Evolutionary conservation across 495 filamentous ascomycete genomes (phyloP), one percentile per base, ranked within the genome.

Genomic region (Cladorrhinum samala): DNA sequence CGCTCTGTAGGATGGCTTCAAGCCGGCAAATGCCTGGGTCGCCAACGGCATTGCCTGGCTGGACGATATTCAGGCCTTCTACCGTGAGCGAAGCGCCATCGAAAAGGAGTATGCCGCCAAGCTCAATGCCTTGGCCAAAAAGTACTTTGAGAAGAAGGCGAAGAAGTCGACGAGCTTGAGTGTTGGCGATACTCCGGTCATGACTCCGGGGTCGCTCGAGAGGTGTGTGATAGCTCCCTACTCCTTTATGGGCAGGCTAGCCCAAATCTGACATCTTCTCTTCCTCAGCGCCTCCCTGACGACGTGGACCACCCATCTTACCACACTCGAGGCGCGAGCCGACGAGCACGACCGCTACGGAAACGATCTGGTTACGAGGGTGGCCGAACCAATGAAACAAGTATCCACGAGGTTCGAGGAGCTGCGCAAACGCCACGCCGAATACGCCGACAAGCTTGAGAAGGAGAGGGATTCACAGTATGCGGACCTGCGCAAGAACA

Each of bases 11-110:
- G 93, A 98, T 83, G 84, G 84, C 60, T 96, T 96, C 76, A 96
- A 93, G 68, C 81, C 90, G 13, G 90, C 91, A 67, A 95, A 93
- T 67, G 78, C 78, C 64, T 98, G 94, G 92, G 88, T 95, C 38
- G 77, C 82, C 50, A 84, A 86, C 64, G 91, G 91, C 52, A 94
- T 97, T 64, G 73, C 82, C 46, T 97, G 91, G 91, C 83, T 99
- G 44, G 93, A 96, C 61, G 93, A 99, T 63, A 88, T 96, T 59
- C 89, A 97, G 71, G 84, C 86, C 64, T 99, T 96, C 73, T 99
- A 96, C 75, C 85, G 93, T 27, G 93, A 99, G 69, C 81, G 94
- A 49, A 89, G 89, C 58, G 82, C 66, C 16, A 95, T 97, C 65
- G 93, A 99, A 70, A 96, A 95, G 70, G 94, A 97, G 67, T 96